Percentiles rank a stretch among this genome's conserved stretches.
phyloP scores from a whole-genome alignment of 2,329 filamentous ascomycete genomes.

The Ambrosiella beaveri region DNA sequence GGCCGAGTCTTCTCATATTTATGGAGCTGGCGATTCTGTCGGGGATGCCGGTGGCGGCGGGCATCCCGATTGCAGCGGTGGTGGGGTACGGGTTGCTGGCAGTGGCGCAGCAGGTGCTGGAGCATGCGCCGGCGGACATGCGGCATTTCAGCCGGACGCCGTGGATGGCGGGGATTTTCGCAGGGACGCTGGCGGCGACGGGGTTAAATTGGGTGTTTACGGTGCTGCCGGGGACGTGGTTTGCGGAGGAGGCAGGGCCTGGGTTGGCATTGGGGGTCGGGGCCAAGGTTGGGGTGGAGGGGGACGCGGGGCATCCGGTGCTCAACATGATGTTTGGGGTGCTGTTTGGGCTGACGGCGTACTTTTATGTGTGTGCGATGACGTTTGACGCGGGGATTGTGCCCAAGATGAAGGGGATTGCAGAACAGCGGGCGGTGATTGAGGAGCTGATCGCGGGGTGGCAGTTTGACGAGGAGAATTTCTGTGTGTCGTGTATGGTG shows the following conservation, averaged over 20 bases:
- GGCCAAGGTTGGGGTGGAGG: slow-evolving; percentile 24
- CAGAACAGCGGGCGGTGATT: slow-evolving; percentile 76
- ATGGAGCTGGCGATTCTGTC: slow-evolving; percentile 54
- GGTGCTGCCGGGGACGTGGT: slow-evolving; percentile 38
- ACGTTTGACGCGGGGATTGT: slow-evolving; percentile 79
- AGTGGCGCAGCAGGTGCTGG: slow-evolving; percentile 58
- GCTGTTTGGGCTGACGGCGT: slow-evolving; percentile 49
- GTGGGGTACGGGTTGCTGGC: slow-evolving; percentile 58
- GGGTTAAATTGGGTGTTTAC: slow-evolving; percentile 58
- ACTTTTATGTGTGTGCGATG: slow-evolving; percentile 83
- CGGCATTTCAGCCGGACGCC: slow-evolving; percentile 81
- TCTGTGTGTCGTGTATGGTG: slow-evolving; percentile 90
- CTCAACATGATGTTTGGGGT: slow-evolving; percentile 59
- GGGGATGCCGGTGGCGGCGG: slow-evolving; percentile 54
- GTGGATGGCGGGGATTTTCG: slow-evolving; percentile 86
- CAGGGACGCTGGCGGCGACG: slow-evolving; percentile 66
- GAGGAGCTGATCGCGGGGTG: slow-evolving; percentile 68
- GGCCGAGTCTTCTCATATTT: slow-evolving; percentile 66
- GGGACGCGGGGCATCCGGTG: slow-evolving; percentile 37
- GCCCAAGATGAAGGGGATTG: slow-evolving; percentile 74
- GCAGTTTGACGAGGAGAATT: slow-evolving; percentile 88
- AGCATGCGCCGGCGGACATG: slow-evolving; percentile 76
- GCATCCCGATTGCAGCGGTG: slow-evolving; percentile 52
- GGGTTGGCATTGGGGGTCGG: neutral
- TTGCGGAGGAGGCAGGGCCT: slow-evolving; percentile 13